These are phyloP conservation scores for Taphrina populina DNA, from an alignment of 1,139 yeast genomes.

Conservation along the genomic window DNA sequence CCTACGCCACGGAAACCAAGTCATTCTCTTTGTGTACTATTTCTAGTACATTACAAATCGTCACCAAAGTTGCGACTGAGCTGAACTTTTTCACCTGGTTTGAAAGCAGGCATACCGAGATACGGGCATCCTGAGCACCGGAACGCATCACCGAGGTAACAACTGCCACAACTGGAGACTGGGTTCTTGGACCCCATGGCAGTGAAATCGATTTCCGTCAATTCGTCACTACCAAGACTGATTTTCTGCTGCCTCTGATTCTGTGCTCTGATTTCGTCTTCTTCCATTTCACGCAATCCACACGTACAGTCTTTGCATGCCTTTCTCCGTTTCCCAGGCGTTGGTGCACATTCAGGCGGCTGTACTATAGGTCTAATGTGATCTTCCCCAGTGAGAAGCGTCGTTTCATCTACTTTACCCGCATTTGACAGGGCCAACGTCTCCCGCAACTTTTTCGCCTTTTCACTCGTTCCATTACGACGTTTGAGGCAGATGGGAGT, in stretches of 20 bases:
- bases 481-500: slow-evolving; percentile 28
- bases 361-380: slow-evolving; percentile 46
- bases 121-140: slow-evolving; percentile 98
- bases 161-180: slow-evolving; percentile 91
- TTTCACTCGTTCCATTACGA: slow-evolving; percentile 9
- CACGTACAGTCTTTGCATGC: slow-evolving; percentile 97
- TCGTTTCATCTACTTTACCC: slow-evolving; percentile 53
- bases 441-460: slow-evolving; percentile 43
- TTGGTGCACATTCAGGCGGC: slow-evolving; percentile 49
- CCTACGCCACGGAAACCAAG: too few species aligned
- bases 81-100: slow-evolving; percentile 69
- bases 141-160: slow-evolving; percentile 96
- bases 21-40: too few species aligned
- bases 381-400: slow-evolving; percentile 47
- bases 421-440: slow-evolving; percentile 40
- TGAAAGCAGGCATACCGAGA: slow-evolving; percentile 94
- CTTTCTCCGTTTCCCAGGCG: slow-evolving; percentile 56
- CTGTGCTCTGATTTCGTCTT: slow-evolving; percentile 45
- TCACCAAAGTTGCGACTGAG: slow-evolving; percentile 34
- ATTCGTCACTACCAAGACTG: slow-evolving; percentile 61
- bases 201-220: slow-evolving; percentile 86
- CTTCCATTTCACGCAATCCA: slow-evolving; percentile 76
- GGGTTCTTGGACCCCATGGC: slow-evolving; percentile 72
- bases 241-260: slow-evolving; percentile 45
- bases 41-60: slow-evolving; percentile 6